A percentile compares a stretch with the other conserved stretches of the same genome.
Conservation (phyloP, 805 yeast species). For the Scheffersomyces stipitis region DNA sequence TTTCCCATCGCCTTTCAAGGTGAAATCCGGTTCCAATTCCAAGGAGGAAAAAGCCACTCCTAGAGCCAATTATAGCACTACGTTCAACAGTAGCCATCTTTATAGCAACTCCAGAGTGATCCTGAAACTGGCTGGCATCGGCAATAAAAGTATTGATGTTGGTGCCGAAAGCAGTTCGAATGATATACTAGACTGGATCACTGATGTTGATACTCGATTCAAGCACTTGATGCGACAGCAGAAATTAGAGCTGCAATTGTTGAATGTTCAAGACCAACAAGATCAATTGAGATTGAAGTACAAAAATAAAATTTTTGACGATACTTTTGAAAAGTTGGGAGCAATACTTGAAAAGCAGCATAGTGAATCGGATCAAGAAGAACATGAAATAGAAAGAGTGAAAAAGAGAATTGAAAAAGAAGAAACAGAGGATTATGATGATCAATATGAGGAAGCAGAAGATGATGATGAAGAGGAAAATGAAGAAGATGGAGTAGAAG, state of each 20-base stretch:
- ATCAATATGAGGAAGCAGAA: background rate
- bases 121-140: background rate
- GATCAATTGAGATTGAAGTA: slow-evolving; percentile 20
- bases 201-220: slow-evolving; percentile 21
- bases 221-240: slow-evolving; percentile 17
- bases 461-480: slow-evolving; percentile 1
- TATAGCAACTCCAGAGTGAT: background rate
- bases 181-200: slow-evolving; percentile 32
- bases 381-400: background rate
- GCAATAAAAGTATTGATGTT: background rate
- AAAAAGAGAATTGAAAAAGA: background rate
- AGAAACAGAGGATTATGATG: slow-evolving; percentile 1
- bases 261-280: slow-evolving; percentile 11
- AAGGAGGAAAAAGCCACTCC: no score
- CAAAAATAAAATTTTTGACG: slow-evolving; percentile 23
- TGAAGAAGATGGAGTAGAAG: background rate
- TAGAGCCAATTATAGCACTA: no score
- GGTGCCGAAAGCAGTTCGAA: slow-evolving; percentile 12
- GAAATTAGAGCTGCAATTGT: slow-evolving; percentile 11
- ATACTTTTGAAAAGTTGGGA: slow-evolving; percentile 24
- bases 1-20: slow-evolving; percentile 22
- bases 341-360: slow-evolving; percentile 5
- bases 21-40: no score
- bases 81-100: no score
- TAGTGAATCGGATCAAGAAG: slow-evolving; percentile 3